Evolutionary conservation across 2,329 filamentous ascomycete species (phyloP), one percentile per base, ranked within the genome.

Genomic region (Cladobotryum mycophilum): DNA sequence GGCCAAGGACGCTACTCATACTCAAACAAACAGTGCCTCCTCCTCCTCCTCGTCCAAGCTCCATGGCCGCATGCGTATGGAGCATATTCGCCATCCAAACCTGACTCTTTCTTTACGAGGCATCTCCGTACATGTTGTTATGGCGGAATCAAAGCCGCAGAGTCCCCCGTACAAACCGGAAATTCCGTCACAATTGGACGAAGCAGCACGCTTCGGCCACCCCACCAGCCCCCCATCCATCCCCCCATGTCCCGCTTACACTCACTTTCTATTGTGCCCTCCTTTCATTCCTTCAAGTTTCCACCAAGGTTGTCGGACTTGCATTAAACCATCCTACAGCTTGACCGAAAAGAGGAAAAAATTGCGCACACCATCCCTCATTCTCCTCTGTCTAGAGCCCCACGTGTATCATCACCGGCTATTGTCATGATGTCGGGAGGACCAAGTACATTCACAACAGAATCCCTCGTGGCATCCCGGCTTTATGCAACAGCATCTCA

Each of bases 381-480:
- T 45, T 41, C 38, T 36, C 12, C 35, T 48, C 41, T 45, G 41
- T 41, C 41, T 52, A 41, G 46, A 48, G 47, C 43, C 36, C 50
- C 50, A 52, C 50, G 50, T 52, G 49, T 45, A 44, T 40, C 41
- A 47, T 48, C 20, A 33, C 45, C 41, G 25, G 25, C 25, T 30
- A 30, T 30, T 30, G 25, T 30, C 25, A 30, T 30, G 50, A 33
- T 11, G 25, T 43, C 43, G 40, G 50, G 45, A 40, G 42, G 43
- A 41, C 9, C 20, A 18, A 22, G 13, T 25, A 5, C 30, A 45
- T 18, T 18, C 30, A 41, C 15, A 45, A 41, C 45, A 53, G 47
- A 45, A 46, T 49, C 42, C 51, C 51, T 53, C 51, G 51, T 53
- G 51, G 51, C 51, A 53, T 45, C 47, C 51, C 42, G 50, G 50